These are phyloP conservation scores for Candida tetrigidarum DNA, from an alignment of 1,139 yeast genomes.

Conservation along the genomic window DNA sequence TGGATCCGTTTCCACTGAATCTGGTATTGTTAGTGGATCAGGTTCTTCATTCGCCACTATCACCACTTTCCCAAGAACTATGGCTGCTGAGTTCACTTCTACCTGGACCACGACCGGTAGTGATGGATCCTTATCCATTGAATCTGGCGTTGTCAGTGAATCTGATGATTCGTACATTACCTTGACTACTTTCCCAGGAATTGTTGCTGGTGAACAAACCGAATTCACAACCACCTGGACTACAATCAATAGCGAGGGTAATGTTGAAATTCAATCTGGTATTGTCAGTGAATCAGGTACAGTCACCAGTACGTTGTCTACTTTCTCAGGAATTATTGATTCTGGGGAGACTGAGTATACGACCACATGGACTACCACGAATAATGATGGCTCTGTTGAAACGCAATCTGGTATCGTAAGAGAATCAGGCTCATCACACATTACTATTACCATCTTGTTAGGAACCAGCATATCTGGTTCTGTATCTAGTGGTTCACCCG, in stretches of 20 bases:
- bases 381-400: constrained; percentile 19
- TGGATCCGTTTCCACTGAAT: constrained; percentile 18
- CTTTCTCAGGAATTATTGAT: too few species aligned
- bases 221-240: neutral
- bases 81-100: too few species aligned
- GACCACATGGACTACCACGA: constrained; percentile 13
- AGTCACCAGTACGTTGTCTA: too few species aligned
- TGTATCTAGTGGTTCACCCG: too few species aligned
- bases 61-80: constrained; percentile 10
- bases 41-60: constrained; percentile 8
- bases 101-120: too few species aligned
- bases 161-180: too few species aligned
- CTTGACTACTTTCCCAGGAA: too few species aligned
- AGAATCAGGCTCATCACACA: constrained; percentile 1
- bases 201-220: too few species aligned
- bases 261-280: neutral
- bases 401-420: constrained; percentile 14
- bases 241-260: neutral
- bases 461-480: too few species aligned
- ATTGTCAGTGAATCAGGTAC: constrained; percentile 8
- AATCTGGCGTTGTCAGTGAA: too few species aligned
- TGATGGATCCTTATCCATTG: too few species aligned
- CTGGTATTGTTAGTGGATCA: constrained; percentile 13
- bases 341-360: constrained; percentile 14
- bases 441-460: constrained; percentile 11